Evolutionary conservation across 202 grass and related monocot species (phyloP), one percentile per base, ranked within the genome.

Genomic region (Digitaria exilis): DNA sequence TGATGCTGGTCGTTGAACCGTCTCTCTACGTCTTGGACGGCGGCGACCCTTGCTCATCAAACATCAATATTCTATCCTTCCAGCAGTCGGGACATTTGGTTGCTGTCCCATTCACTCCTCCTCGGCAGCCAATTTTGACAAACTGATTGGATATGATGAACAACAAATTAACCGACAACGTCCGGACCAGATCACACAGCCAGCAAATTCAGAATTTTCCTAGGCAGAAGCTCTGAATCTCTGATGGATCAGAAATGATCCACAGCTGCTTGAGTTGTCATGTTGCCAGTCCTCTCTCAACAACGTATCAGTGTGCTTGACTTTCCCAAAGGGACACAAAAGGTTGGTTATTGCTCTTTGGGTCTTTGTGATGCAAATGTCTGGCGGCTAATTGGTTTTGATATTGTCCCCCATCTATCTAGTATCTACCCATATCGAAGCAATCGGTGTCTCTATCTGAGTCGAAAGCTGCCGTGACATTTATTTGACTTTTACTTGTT

Each of bases 51-150:
- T 28, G 61, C 52, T 71, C 74, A 29, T 62, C n/a, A n/a, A n/a
- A n/a, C n/a, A n/a, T n/a, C 43, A 78, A 57, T 64, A 4, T n/a
- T 70, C 19, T 9, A 26, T 77, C 0, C 15, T 16, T 22, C 22
- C 7, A 50, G 21, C 14, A 61, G n/a, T 39, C 43, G 50, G 1
- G 46, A 22, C 51, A 69, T 77, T 26, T 52, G 31, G 73, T 35
- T 17, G 80, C 44, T 11, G 73, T 31, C 25, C 24, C 16, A 46
- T 69, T 80, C 62, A 84, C 32, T n/a, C 7, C 29, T 78, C 34
- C 70, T 76, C 54, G 70, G 70, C 87, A 39, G 82, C 28, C 56
- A 80, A 16, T 85, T 80, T 76, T 74, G 82, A 89, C 68, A 28
- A 46, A 46, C 76, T n/a, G n/a, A n/a, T 69, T 65, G 28, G 22